phyloP scores from a whole-genome alignment of 2,329 filamentous ascomycete genomes.

The Colletotrichum eremochloae region DNA sequence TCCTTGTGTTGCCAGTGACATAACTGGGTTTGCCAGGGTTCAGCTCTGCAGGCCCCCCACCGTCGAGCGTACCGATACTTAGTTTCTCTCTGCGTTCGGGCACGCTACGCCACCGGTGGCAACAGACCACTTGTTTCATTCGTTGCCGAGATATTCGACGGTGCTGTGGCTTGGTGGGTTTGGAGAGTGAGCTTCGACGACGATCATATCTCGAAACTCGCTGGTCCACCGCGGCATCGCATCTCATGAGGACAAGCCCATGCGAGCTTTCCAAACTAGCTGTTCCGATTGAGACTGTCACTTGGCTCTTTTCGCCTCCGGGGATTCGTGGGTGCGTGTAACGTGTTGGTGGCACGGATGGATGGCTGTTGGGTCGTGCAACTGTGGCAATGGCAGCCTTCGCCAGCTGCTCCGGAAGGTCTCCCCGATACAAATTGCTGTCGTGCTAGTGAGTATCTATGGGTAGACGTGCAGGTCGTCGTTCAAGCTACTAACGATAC shows the following conservation, averaged over 20 bases:
- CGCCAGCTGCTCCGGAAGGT: neutral
- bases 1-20: neutral
- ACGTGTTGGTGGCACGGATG: neutral
- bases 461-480: neutral
- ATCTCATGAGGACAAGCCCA: conserved; percentile 1
- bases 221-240: neutral
- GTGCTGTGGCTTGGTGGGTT: conserved; percentile 11
- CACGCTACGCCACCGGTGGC: conserved; percentile 24
- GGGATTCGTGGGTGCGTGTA: conserved; percentile 1
- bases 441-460: neutral
- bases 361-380: conserved; percentile 10
- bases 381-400: conserved; percentile 26
- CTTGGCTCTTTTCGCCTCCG: neutral
- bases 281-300: conserved; percentile 3
- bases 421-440: conserved; percentile 1
- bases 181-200: conserved; percentile 22
- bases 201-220: conserved; percentile 21
- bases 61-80: neutral
- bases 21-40: conserved; percentile 10
- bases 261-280: neutral
- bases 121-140: conserved; percentile 33
- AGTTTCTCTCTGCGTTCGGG: conserved; percentile 6
- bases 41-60: conserved; percentile 26
- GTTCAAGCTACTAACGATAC: conserved; percentile 20
- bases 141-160: conserved; percentile 18